phyloP scores from a whole-genome alignment of 2,329 filamentous ascomycete genomes.

The Botrytis elliptica region DNA sequence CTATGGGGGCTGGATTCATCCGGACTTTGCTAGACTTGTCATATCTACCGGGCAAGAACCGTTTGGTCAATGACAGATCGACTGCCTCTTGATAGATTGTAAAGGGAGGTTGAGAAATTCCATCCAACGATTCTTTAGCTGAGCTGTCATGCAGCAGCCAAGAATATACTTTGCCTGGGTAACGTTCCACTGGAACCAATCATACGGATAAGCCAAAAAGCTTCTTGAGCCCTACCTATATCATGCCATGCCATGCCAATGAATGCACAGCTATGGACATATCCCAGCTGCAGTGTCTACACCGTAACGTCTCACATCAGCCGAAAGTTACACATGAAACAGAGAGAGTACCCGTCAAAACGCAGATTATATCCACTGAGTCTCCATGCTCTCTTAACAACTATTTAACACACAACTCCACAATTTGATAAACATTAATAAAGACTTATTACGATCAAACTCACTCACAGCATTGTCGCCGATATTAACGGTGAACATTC shows the following conservation, averaged over 20 bases:
- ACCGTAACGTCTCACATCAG: slow-evolving; percentile 10
- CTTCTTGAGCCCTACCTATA: neutral
- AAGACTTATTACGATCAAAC: neutral
- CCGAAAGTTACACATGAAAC: slow-evolving; percentile 2
- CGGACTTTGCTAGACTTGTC: neutral
- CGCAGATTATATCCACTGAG: neutral
- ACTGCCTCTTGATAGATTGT: neutral
- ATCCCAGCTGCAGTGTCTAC: slow-evolving; percentile 10
- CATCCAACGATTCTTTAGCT: neutral
- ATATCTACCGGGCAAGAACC: neutral
- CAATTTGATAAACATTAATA: neutral
- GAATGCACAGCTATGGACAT: neutral
- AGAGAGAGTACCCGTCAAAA: neutral
- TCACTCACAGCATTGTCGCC: neutral
- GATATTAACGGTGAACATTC: slow-evolving; percentile 12
- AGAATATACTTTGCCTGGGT: neutral
- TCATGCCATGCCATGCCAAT: neutral
- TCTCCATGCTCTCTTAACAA: neutral
- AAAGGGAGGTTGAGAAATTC: no score
- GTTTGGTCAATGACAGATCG: neutral
- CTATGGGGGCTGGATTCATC: neutral
- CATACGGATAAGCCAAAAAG: neutral
- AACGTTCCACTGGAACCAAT: neutral
- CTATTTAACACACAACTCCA: neutral
- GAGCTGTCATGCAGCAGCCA: slow-evolving; percentile 13